Percentiles rank a stretch among this genome's conserved stretches.
Evolutionary conservation across 1,284 basidiomycete species (phyloP).

Genomic region (Omphalotus olearius): DNA sequence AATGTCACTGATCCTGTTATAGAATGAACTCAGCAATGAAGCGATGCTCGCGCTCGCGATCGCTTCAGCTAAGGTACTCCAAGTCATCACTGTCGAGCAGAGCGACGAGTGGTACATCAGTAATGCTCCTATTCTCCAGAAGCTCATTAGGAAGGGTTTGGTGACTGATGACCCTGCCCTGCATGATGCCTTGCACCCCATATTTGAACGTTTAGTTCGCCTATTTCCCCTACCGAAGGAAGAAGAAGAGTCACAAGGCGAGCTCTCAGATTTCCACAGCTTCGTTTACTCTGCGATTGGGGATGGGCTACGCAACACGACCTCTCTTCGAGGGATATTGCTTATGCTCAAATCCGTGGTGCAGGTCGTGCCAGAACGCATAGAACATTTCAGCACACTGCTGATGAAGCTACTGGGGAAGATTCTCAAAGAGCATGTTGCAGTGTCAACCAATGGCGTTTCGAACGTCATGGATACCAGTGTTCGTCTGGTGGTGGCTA

Average conservation of each 20-base stretch:
- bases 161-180: slow-evolving; percentile 71
- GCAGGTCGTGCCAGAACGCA: slow-evolving; percentile 78
- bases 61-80: slow-evolving; percentile 87
- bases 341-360: slow-evolving; percentile 89
- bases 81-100: slow-evolving; percentile 83
- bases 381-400: slow-evolving; percentile 76
- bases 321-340: slow-evolving; percentile 76
- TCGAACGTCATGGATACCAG: slow-evolving; percentile 50
- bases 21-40: slow-evolving; percentile 76
- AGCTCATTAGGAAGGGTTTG: slow-evolving; percentile 87
- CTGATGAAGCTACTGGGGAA: slow-evolving; percentile 86
- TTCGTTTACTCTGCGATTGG: slow-evolving; percentile 76
- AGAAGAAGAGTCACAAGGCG: slow-evolving; percentile 62
- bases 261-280: slow-evolving; percentile 74
- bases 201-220: slow-evolving; percentile 85
- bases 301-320: slow-evolving; percentile 77
- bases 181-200: slow-evolving; percentile 77
- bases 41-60: slow-evolving; percentile 66
- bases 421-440: slow-evolving; percentile 86
- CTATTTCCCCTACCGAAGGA: slow-evolving; percentile 83
- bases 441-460: slow-evolving; percentile 44
- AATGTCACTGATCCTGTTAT: slow-evolving; percentile 16
- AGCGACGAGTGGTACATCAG: slow-evolving; percentile 79
- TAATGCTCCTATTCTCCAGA: slow-evolving; percentile 81
- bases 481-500: slow-evolving; percentile 59